Percentiles rank a stretch among this genome's conserved stretches.
Evolutionary conservation across 164 flowering plant species (phyloP).

Genomic region (Vitis rotundifolia): DNA sequence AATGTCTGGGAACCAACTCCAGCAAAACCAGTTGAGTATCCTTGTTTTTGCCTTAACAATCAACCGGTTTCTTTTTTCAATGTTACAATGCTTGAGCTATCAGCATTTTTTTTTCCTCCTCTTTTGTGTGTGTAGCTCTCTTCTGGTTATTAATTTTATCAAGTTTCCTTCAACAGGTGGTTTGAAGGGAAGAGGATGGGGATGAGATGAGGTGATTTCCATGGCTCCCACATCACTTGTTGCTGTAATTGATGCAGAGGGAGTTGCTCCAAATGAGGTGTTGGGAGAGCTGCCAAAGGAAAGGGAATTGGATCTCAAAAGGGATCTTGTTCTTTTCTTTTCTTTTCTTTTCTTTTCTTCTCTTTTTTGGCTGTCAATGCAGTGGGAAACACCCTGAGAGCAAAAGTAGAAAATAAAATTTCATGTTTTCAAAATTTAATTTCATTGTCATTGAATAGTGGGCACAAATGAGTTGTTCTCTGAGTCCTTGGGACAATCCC

Average conservation of each 20-base stretch:
- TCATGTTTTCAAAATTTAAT: constrained; percentile 15
- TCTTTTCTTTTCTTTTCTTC: constrained; percentile 15
- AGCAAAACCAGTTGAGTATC: constrained; percentile 49
- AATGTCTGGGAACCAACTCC: constrained; percentile 43
- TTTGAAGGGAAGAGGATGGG: constrained; percentile 38
- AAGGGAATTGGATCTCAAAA: constrained; percentile 25
- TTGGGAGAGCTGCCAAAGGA: constrained; percentile 6
- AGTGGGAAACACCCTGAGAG: constrained; percentile 56
- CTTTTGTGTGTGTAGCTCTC: too few relatives aligned
- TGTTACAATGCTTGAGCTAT: neutral
- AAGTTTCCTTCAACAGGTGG: constrained; percentile 33
- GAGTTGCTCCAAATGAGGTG: neutral
- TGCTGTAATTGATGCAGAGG: constrained; percentile 13
- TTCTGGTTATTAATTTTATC: neutral
- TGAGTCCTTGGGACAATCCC: neutral
- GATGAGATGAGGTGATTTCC: constrained; percentile 21
- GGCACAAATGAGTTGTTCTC: constrained; percentile 10
- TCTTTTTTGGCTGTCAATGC: constrained; percentile 37
- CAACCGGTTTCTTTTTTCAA: neutral
- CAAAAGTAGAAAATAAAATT: constrained; percentile 25
- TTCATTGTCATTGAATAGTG: constrained; percentile 22
- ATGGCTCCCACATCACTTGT: neutral
- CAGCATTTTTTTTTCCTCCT: neutral
- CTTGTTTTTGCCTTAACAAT: neutral
- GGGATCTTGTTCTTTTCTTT: constrained; percentile 25